Conservation (phyloP, 2,329 filamentous ascomycete species). For the Fusarium sp. region DNA sequence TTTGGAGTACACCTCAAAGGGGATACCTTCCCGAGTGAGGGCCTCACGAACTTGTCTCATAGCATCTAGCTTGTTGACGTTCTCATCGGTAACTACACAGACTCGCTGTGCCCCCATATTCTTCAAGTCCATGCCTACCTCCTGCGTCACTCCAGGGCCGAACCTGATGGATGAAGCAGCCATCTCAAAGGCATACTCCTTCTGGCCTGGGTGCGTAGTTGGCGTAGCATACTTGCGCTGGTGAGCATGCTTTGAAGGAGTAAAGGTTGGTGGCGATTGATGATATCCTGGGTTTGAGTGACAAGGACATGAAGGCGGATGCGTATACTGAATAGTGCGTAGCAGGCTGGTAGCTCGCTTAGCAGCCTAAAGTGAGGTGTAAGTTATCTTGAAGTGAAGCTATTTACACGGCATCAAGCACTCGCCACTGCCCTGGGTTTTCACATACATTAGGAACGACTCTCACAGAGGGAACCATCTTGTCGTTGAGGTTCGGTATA, state of each 20-base stretch:
- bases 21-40: slow-evolving; percentile 80
- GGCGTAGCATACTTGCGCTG: slow-evolving; percentile 77
- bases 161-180: slow-evolving; percentile 95
- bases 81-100: slow-evolving; percentile 90
- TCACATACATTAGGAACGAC: slow-evolving; percentile 52
- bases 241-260: slow-evolving; percentile 57
- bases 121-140: slow-evolving; percentile 97
- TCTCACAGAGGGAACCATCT: slow-evolving; percentile 50
- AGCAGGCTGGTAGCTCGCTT: slow-evolving; percentile 78
- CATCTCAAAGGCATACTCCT: slow-evolving; percentile 99
- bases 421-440: background rate
- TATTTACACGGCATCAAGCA: background rate
- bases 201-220: slow-evolving; percentile 69
- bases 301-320: slow-evolving; percentile 89
- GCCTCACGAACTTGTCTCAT: slow-evolving; percentile 91
- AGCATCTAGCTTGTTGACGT: slow-evolving; percentile 83
- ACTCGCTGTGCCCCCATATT: slow-evolving; percentile 91
- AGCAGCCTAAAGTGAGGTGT: slow-evolving; percentile 60
- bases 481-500: slow-evolving; percentile 13
- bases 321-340: slow-evolving; percentile 89
- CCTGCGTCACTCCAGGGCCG: slow-evolving; percentile 90
- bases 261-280: slow-evolving; percentile 70
- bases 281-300: slow-evolving; percentile 89
- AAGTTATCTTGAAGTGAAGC: background rate
- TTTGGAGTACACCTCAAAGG: slow-evolving; percentile 83